Evolutionary conservation across 2,329 filamentous ascomycete genomes (phyloP).

Genomic region (Aplosporella prunicola): DNA sequence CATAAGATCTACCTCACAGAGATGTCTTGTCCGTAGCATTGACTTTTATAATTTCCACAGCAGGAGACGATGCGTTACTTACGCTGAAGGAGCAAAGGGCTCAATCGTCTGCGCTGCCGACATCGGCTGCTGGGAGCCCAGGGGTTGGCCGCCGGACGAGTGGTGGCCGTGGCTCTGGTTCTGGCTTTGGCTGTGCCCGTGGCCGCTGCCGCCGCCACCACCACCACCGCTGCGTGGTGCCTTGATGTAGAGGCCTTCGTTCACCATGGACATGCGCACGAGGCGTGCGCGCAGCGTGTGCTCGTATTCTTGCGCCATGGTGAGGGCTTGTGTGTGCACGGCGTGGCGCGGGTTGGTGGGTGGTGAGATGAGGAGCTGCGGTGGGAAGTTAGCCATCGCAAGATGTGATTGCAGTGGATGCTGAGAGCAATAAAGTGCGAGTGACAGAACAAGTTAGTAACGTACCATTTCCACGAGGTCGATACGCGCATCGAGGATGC

Average conservation of each 20-base stretch:
- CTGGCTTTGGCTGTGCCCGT: conserved; percentile 2
- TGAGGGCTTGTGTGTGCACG: conserved; percentile 61
- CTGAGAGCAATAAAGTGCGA: background rate
- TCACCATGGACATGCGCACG: conserved; percentile 64
- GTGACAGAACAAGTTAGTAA: no score
- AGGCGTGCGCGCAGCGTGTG: conserved; percentile 66
- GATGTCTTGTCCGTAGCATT: no score
- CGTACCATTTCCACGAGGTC: conserved; percentile 68
- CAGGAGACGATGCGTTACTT: no score
- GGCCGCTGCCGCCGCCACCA: no score
- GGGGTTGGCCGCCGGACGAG: background rate
- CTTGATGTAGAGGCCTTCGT: conserved; percentile 62
- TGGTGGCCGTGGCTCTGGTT: background rate
- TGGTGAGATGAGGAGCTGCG: conserved; percentile 61
- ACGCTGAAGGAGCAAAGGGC: no score
- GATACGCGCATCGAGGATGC: conserved; percentile 66
- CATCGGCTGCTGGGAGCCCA: no score
- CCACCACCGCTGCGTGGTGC: no score
- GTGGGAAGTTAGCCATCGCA: background rate
- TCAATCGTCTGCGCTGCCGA: no score
- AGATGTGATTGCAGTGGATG: background rate
- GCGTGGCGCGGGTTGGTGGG: conserved; percentile 55
- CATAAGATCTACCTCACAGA: no score
- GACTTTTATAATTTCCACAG: no score
- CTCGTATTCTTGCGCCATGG: conserved; percentile 62